Percentiles rank a stretch among this genome's conserved stretches.
Conservation (phyloP, 495 filamentous ascomycete species). For the Podospora tetraspora region DNA sequence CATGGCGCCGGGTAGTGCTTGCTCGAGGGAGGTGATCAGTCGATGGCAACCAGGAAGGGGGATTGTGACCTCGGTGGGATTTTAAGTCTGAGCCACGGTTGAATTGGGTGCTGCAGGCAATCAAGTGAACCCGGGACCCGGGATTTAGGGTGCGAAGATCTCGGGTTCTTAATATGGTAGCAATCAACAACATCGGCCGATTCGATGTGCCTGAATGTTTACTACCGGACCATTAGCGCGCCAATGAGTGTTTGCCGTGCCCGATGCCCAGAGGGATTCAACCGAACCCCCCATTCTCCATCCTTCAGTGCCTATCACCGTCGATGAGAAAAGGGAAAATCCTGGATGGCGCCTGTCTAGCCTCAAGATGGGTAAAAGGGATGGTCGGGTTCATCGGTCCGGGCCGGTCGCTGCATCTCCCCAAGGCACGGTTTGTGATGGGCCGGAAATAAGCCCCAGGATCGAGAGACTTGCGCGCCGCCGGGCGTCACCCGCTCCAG, state of each 20-base stretch:
- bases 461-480: background rate
- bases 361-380: background rate
- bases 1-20: background rate
- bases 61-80: background rate
- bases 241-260: background rate
- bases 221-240: background rate
- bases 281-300: background rate
- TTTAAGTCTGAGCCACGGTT: background rate
- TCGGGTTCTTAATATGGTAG: background rate
- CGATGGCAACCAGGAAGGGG: background rate
- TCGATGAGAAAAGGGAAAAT: background rate
- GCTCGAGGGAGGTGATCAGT: background rate
- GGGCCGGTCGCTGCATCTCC: background rate
- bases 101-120: background rate
- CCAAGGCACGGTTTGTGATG: background rate
- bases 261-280: background rate
- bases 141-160: background rate
- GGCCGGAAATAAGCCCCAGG: background rate
- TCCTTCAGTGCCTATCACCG: background rate
- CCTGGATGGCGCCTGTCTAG: background rate
- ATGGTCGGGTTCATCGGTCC: background rate
- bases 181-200: background rate
- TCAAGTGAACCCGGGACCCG: background rate
- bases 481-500: background rate
- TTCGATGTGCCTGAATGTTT: background rate